Percentiles rank a stretch among this genome's conserved stretches.
These are phyloP conservation scores for Pseudonectria buxi DNA, from an alignment of 2,329 filamentous ascomycete genomes.

Conservation along the genomic window DNA sequence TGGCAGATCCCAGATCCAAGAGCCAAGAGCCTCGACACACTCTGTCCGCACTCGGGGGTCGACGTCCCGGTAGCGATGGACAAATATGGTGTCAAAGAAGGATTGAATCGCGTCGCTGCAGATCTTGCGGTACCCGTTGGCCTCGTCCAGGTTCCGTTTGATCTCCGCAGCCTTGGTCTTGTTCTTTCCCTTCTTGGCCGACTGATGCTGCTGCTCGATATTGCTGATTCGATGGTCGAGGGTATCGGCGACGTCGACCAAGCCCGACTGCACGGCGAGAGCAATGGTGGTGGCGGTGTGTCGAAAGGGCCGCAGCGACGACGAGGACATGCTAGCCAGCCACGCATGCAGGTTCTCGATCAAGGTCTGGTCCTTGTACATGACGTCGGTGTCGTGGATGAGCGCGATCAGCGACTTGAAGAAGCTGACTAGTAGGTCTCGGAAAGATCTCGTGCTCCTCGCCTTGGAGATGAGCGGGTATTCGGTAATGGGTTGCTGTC, in stretches of 20 bases:
- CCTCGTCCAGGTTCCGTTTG: constrained; percentile 64
- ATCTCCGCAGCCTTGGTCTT: constrained; percentile 70
- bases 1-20: constrained; percentile 81
- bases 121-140: constrained; percentile 60
- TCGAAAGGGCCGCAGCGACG: constrained; percentile 78
- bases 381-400: constrained; percentile 71
- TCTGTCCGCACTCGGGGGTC: constrained; percentile 84
- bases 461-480: constrained; percentile 85
- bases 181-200: constrained; percentile 66
- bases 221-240: constrained; percentile 68
- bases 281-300: constrained; percentile 88
- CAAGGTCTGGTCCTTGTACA: constrained; percentile 71
- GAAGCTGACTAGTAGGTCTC: constrained; percentile 69
- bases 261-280: constrained; percentile 68
- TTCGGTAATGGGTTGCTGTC: constrained; percentile 68
- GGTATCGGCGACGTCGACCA: constrained; percentile 67
- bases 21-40: constrained; percentile 77
- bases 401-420: constrained; percentile 70
- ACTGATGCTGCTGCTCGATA: constrained; percentile 70
- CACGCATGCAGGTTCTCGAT: constrained; percentile 87
- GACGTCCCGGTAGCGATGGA: constrained; percentile 91
- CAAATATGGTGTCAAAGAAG: constrained; percentile 87
- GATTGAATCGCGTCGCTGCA: constrained; percentile 71
- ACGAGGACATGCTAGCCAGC: constrained; percentile 87
- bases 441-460: constrained; percentile 71